Base-by-base conservation (phyloP, 2,329 filamentous ascomycete genomes). In the Tolypocladium inflatum region DNA sequence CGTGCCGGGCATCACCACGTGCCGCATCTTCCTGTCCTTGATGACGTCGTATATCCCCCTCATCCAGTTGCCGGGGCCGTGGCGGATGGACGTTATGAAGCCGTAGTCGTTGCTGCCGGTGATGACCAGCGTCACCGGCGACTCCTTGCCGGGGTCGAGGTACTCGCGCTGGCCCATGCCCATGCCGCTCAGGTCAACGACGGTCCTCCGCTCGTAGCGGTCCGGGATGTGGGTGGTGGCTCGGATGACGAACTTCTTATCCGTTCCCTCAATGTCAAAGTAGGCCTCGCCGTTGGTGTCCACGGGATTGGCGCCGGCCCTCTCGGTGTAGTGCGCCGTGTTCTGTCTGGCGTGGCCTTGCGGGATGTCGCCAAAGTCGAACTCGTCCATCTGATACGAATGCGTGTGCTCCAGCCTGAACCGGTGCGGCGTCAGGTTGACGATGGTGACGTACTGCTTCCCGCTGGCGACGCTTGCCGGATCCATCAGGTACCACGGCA, bases 1-100 rank as follows among this genome's bases (percentile, higher is more conserved):
- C 4, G 75, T 73, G 10, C 77, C 78, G 0, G 78, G 78, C 70
- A 81, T 74, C 54, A 74, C 70, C 21, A 80, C 69, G 37, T 79
- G 72, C 55, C 74, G 73, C 0, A 80, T 64, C 1, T 71, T 72
- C 13, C 78, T 71, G 59, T 70, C 66, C 42, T 67, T 66, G 59
- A 73, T 72, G 3, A 67, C 65, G 21, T 68, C 57, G 58, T 71
- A 68, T 11, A 73, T 63, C 7, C 59, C 57, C 39, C 61, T 64
- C 71, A 73, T 73, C 70, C 71, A 73, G 58, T 66, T 65, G 38
- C 65, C 64, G 0, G 63, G 58, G 1, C 66, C 66, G 52, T 65
- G 68, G 3, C 62, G 62, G 1, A 73, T 62, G 1, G 68, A 72
- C 2, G 68, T 65, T 13, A 65, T 62, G 59, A 70, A 72, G 59